Evolutionary conservation across 2,329 filamentous ascomycete genomes (phyloP).

Genomic region (Samsoniella hepiali): DNA sequence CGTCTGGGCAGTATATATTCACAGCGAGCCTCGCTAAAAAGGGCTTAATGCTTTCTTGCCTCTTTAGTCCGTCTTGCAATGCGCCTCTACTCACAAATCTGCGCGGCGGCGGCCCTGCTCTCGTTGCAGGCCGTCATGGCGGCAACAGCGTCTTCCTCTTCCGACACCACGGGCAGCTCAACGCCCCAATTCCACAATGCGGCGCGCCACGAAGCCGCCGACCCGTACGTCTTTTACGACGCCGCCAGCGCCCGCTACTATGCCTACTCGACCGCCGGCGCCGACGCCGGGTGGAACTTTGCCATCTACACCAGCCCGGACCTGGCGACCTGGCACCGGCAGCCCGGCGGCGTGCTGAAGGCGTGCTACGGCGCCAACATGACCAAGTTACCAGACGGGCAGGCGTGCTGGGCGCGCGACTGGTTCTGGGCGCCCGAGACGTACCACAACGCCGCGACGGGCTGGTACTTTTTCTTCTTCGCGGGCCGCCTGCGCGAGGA

Average conservation of each 20-base stretch:
- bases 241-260: slow-evolving; percentile 31
- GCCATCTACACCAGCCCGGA: slow-evolving; percentile 36
- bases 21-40: not conserved
- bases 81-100: not conserved
- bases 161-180: not conserved
- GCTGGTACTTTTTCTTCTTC: slow-evolving; percentile 38
- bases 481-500: slow-evolving; percentile 33
- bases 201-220: slow-evolving; percentile 31
- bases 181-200: slow-evolving; percentile 34
- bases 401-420: slow-evolving; percentile 36
- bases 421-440: slow-evolving; percentile 38
- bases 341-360: slow-evolving; percentile 32
- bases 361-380: slow-evolving; percentile 31
- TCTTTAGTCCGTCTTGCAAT: not conserved
- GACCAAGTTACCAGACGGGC: slow-evolving; percentile 25
- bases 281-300: slow-evolving; percentile 32
- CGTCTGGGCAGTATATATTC: not conserved
- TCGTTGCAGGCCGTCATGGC: not conserved
- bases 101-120: not conserved
- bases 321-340: slow-evolving; percentile 34
- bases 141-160: not conserved
- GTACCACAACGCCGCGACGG: slow-evolving; percentile 35
- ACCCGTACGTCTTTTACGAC: slow-evolving; percentile 34
- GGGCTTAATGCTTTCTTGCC: not conserved
- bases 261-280: slow-evolving; percentile 36